These are phyloP conservation scores for Aspergillus novofumigatus DNA, from an alignment of 2,329 filamentous ascomycete genomes.

Conservation along the genomic window DNA sequence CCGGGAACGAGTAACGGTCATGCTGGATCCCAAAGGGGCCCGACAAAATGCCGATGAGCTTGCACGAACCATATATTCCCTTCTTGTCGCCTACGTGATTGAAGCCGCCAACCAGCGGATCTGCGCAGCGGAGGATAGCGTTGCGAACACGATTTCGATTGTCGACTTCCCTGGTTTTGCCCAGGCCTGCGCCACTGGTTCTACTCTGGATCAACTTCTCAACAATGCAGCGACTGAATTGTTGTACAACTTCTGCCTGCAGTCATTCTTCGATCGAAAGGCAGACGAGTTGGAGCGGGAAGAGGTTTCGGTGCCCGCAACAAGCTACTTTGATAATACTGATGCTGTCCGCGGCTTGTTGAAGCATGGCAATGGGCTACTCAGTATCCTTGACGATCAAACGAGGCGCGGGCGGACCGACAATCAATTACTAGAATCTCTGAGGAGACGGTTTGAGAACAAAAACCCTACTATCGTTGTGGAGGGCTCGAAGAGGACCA, in stretches of 20 bases:
- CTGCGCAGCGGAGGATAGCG: constrained; percentile 79
- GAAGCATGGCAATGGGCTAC: constrained; percentile 85
- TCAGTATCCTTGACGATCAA: constrained; percentile 95
- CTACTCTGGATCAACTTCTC: constrained; percentile 83
- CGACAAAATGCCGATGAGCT: constrained; percentile 91
- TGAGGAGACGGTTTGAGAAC: constrained; percentile 88
- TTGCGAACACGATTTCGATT: constrained; percentile 90
- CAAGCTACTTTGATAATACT: constrained; percentile 96
- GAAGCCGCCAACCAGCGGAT: constrained; percentile 87
- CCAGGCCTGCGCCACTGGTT: constrained; percentile 76
- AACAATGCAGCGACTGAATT: constrained; percentile 92
- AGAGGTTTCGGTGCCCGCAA: constrained; percentile 83
- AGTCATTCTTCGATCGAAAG: constrained; percentile 93
- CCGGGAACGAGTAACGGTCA: constrained; percentile 94
- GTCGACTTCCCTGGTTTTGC: constrained; percentile 96
- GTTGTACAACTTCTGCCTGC: constrained; percentile 86
- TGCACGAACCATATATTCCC: constrained; percentile 85
- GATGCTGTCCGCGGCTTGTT: constrained; percentile 88
- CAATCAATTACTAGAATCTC: constrained; percentile 81
- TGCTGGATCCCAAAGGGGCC: constrained; percentile 89
- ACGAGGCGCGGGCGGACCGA: constrained; percentile 85
- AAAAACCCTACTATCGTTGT: constrained; percentile 90
- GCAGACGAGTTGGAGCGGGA: constrained; percentile 91
- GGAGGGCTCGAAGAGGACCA: constrained; percentile 74
- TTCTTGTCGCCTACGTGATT: constrained; percentile 89